A percentile compares a stretch with the other conserved stretches of the same genome.
phyloP scores from a whole-genome alignment of 2,329 filamentous ascomycete genomes.

The Ascochyta clinopodiicola region DNA sequence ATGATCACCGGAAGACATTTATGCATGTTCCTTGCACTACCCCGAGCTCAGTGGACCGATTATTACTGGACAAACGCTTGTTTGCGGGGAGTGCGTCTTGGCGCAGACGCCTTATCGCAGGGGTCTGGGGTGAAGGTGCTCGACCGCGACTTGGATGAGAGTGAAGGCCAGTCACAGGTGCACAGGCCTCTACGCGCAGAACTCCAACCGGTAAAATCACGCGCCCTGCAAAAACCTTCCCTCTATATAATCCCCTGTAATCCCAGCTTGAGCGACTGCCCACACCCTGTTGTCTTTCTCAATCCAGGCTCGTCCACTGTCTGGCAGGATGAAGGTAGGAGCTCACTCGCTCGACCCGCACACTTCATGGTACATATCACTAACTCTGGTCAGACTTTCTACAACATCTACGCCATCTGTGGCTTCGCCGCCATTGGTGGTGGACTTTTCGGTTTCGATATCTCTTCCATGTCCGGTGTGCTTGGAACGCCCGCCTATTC shows the following conservation, averaged over 20 bases:
- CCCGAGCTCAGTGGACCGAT: conserved; percentile 28
- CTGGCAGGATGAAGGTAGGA: conserved; percentile 42
- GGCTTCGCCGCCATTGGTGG: conserved; percentile 65
- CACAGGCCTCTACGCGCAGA: conserved; percentile 18
- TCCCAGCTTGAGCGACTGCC: conserved; percentile 3
- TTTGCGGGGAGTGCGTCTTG: conserved; percentile 31
- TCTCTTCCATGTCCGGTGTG: conserved; percentile 50
- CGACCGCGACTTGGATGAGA: conserved; percentile 4
- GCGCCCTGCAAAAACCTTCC: conserved; percentile 13
- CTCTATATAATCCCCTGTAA: conserved; percentile 18
- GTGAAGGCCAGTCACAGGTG: conserved; percentile 19
- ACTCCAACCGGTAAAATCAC: conserved; percentile 23
- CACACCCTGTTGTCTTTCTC: conserved; percentile 7
- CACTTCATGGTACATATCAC: background rate
- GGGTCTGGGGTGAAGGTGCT: conserved; percentile 9
- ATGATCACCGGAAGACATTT: background rate
- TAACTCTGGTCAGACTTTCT: conserved; percentile 34
- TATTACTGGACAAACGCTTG: conserved; percentile 23
- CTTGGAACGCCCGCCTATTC: conserved; percentile 44
- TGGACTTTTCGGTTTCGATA: conserved; percentile 50
- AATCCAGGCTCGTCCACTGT: conserved; percentile 16
- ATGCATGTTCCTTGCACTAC: conserved; percentile 28
- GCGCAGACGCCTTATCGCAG: conserved; percentile 9
- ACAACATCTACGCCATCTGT: conserved; percentile 65
- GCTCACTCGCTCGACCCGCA: background rate